Evolutionary conservation across 495 filamentous ascomycete genomes (phyloP).

Genomic region (Penicillium riverlandense): DNA sequence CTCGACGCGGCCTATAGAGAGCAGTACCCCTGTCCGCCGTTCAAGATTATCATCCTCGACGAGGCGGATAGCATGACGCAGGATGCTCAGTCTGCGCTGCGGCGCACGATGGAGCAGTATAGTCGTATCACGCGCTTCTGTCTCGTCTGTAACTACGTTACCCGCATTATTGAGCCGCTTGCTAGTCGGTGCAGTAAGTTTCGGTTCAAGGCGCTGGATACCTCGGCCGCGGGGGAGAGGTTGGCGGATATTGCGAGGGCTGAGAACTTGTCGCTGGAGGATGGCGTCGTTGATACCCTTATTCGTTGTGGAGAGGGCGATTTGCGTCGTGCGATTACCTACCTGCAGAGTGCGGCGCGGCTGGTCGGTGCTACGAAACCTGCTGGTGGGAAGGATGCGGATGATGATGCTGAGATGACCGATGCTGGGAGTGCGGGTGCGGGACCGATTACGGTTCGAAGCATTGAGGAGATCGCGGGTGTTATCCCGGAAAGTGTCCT

Average conservation of each 20-base stretch:
- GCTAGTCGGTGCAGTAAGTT: conserved; percentile 92
- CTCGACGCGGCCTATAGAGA: conserved; percentile 57
- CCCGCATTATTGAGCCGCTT: conserved; percentile 92
- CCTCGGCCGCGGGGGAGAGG: conserved; percentile 65
- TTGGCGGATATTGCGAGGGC: conserved; percentile 71
- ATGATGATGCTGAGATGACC: conserved; percentile 43
- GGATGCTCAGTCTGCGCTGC: conserved; percentile 86
- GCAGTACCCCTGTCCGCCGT: conserved; percentile 88
- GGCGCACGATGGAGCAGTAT: conserved; percentile 97
- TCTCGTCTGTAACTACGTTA: conserved; percentile 97
- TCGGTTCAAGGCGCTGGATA: conserved; percentile 91
- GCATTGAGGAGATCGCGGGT: conserved; percentile 90
- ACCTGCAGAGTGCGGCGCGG: conserved; percentile 82
- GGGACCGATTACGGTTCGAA: conserved; percentile 59
- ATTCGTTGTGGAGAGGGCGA: conserved; percentile 89
- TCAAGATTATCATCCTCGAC: conserved; percentile 97
- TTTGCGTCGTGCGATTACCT: conserved; percentile 91
- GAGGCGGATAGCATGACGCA: conserved; percentile 99
- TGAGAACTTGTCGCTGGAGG: conserved; percentile 67
- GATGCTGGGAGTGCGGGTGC: conserved; percentile 21
- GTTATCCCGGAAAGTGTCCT: conserved; percentile 76
- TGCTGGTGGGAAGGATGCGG: conserved; percentile 38
- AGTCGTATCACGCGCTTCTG: conserved; percentile 95
- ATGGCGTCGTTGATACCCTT: conserved; percentile 73
- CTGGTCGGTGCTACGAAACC: conserved; percentile 54